Percentiles rank a stretch among this genome's conserved stretches.
Conservation (phyloP, 2,329 filamentous ascomycete genomes). For the Alternaria dauci region DNA sequence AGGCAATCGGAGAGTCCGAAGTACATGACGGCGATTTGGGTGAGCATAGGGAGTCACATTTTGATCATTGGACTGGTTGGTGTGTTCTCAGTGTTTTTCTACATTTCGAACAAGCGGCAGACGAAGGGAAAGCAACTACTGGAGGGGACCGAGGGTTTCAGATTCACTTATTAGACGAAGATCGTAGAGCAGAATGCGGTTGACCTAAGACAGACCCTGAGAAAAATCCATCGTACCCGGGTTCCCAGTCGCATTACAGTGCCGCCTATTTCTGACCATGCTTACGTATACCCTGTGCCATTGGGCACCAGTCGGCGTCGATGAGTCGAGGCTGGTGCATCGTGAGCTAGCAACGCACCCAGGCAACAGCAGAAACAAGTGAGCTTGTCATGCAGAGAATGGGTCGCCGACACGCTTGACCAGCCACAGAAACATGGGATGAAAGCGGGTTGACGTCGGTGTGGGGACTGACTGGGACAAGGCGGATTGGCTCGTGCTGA, state of each 20-base stretch:
- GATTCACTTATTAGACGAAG: slow-evolving; percentile 52
- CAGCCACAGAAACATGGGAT: slow-evolving; percentile 15
- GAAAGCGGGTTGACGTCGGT: slow-evolving; percentile 32
- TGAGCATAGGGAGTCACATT: slow-evolving; percentile 69
- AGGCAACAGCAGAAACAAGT: neutral
- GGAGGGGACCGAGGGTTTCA: slow-evolving; percentile 59
- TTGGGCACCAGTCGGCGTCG: neutral
- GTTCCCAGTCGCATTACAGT: neutral
- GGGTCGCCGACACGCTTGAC: neutral
- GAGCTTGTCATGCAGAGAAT: neutral
- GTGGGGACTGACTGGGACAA: slow-evolving; percentile 19
- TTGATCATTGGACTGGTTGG: slow-evolving; percentile 64
- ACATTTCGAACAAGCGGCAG: slow-evolving; percentile 60
- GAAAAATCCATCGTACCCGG: neutral
- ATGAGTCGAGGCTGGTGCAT: neutral
- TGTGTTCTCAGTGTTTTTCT: slow-evolving; percentile 64
- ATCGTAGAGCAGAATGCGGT: slow-evolving; percentile 11
- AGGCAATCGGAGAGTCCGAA: slow-evolving; percentile 67
- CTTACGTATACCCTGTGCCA: neutral
- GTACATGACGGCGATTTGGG: slow-evolving; percentile 72
- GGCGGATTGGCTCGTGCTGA: slow-evolving; percentile 25
- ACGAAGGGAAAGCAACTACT: slow-evolving; percentile 58
- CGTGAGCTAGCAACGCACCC: neutral
- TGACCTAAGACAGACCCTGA: slow-evolving; percentile 1
- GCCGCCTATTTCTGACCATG: neutral